A percentile compares a stretch with the other conserved stretches of the same genome.
Conservation (phyloP, 2,329 filamentous ascomycete species). For the Aspergillus versicolor region DNA sequence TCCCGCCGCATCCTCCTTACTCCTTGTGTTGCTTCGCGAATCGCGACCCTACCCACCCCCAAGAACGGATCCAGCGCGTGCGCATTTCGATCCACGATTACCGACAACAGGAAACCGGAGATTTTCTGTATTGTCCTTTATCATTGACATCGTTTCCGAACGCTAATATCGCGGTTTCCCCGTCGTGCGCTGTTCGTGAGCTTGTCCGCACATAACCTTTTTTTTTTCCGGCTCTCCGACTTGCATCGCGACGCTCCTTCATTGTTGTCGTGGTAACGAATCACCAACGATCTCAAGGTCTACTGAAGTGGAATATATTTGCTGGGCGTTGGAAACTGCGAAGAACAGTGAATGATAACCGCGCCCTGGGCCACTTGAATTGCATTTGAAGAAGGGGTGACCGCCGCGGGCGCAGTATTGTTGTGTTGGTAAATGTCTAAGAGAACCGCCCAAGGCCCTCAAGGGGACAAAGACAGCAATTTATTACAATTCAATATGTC, state of each 20-base stretch:
- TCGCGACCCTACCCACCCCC: conserved; percentile 15
- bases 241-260: conserved; percentile 9
- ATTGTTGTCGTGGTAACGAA: conserved; percentile 13
- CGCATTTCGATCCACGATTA: not conserved
- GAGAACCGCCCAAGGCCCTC: conserved; percentile 36
- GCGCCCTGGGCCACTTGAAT: conserved; percentile 6
- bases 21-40: conserved; percentile 16
- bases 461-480: conserved; percentile 33
- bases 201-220: not conserved
- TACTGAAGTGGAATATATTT: conserved; percentile 1
- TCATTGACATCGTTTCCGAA: not conserved
- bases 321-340: not conserved
- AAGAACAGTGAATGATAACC: conserved; percentile 16
- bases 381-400: conserved; percentile 19
- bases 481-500: conserved; percentile 37
- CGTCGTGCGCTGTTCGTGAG: conserved; percentile 4
- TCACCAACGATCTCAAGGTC: not conserved
- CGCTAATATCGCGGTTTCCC: not conserved
- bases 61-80: conserved; percentile 15
- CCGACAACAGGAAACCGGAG: conserved; percentile 1
- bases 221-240: conserved; percentile 1
- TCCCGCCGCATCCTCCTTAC: conserved; percentile 3
- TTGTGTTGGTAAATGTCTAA: conserved; percentile 38
- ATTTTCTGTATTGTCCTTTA: not conserved
- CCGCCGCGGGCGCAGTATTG: conserved; percentile 7